A percentile compares a stretch with the other conserved stretches of the same genome.
Conservation (phyloP, 495 filamentous ascomycete species). For the Neurospora sp. region DNA sequence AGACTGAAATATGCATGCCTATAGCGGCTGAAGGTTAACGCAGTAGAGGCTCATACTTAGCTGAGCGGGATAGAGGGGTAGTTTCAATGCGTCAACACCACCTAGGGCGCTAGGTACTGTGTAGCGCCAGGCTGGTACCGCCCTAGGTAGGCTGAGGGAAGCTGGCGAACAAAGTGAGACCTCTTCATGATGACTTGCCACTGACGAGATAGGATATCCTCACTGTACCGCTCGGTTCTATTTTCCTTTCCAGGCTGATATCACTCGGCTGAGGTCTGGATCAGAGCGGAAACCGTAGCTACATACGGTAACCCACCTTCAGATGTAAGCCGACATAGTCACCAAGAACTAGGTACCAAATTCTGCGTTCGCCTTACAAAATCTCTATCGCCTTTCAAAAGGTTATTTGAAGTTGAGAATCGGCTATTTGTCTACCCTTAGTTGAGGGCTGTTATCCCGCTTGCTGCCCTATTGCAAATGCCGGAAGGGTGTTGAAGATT, state of each 20-base stretch:
- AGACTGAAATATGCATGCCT: not conserved
- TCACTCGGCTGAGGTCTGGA: not conserved
- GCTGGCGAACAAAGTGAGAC: not conserved
- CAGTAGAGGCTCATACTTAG: not conserved
- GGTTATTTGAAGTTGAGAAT: too few species aligned
- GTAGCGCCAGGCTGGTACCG: not conserved
- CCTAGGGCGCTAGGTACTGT: not conserved
- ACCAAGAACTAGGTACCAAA: too few species aligned
- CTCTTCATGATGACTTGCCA: not conserved
- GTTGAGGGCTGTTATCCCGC: too few species aligned
- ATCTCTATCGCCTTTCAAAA: too few species aligned
- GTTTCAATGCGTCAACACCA: not conserved
- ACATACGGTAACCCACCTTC: too few species aligned
- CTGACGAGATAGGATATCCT: not conserved
- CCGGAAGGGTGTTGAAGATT: too few species aligned
- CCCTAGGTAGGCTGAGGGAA: not conserved
- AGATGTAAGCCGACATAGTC: too few species aligned
- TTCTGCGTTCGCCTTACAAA: too few species aligned
- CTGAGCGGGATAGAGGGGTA: not conserved
- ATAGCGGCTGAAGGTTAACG: not conserved
- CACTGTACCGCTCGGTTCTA: not conserved
- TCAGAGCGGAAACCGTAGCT: constrained; percentile 18
- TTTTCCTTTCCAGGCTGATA: not conserved
- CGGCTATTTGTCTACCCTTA: too few species aligned
- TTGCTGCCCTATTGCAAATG: too few species aligned